Base-by-base conservation (phyloP, 345 rosid species). In the Brassica incana region DNA sequence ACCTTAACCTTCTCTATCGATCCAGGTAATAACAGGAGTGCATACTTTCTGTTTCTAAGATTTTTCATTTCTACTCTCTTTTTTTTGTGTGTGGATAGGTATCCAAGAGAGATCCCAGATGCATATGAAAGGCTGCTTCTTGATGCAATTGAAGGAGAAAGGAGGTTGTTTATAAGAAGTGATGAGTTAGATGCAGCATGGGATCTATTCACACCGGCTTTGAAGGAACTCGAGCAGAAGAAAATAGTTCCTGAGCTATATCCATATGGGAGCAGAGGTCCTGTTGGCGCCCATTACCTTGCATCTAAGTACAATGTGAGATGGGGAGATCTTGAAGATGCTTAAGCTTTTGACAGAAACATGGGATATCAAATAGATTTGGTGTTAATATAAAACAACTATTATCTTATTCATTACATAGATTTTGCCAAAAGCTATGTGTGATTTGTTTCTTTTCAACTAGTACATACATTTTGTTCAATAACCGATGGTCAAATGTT, bases 141-240 rank as follows among this genome's bases (percentile, higher is more conserved):
- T 65, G 98, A 93, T 82, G 97, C 95, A 11, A 84, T 91, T 9
- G 97, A 87, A 82, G 97, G 97, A 59, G 98, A 93, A 76, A 69
- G 95, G 43, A 87, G 95, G 80, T 73, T 93, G 71, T 93, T 93
- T 78, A 91, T 90, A 45, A 85, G 98, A 82, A 93, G 98, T 58
- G 97, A 93, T 64, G 98, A 93, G 90, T 92, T 91, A 4, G 90
- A 90, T 79, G 97, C 97, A 73, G 97, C 93, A 20, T 91, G 97
- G 97, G 80, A 85, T 66, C 74, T 91, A 33, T 93, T 93, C 78
- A 89, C 97, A 14, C 98, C 97, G 30, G 78, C 85, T 74, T 79
- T 91, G 78, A 89, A 86, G 78, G 91, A 93, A 66, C 89, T 93
- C 0, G 95, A 91, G 67, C 82, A 81, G 60, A 88, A 79, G 88